phyloP scores from a whole-genome alignment of 371 early-diverging fungal genomes.

The Mucor ambiguus region DNA sequence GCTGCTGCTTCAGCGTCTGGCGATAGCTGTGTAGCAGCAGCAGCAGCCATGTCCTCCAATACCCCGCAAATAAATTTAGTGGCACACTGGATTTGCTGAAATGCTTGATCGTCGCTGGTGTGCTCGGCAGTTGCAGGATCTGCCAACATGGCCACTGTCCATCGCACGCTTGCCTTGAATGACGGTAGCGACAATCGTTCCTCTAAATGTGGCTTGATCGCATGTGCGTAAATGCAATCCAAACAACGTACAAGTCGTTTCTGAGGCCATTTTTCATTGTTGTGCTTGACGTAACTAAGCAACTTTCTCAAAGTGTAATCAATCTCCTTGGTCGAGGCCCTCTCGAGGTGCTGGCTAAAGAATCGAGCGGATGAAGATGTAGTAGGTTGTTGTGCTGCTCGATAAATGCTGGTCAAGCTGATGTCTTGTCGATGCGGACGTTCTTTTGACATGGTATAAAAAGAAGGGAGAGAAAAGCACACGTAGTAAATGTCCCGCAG shows the following conservation, averaged over 20 bases:
- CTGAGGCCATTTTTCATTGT: constrained; percentile 12
- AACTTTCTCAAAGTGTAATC: constrained; percentile 16
- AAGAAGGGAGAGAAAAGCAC: not conserved
- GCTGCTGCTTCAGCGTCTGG: not conserved
- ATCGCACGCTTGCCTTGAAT: constrained; percentile 5
- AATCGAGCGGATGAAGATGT: not conserved
- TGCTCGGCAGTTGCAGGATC: not conserved
- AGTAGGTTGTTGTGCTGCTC: constrained; percentile 9
- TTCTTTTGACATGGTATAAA: not conserved
- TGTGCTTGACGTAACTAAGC: constrained; percentile 5
- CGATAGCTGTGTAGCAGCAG: not conserved
- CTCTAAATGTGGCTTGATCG: not conserved
- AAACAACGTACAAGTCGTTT: constrained; percentile 22
- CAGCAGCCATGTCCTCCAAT: not conserved
- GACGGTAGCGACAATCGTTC: constrained; percentile 5
- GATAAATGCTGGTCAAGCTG: constrained; percentile 15
- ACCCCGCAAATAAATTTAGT: not conserved
- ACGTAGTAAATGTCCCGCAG: not conserved
- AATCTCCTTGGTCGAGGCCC: constrained; percentile 13
- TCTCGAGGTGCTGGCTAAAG: not conserved
- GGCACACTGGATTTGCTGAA: not conserved
- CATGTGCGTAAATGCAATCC: constrained; percentile 9
- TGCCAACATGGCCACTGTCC: not conserved
- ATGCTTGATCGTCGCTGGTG: not conserved
- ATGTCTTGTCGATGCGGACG: not conserved